Percentiles rank a stretch among this genome's conserved stretches.
phyloP scores from a whole-genome alignment of 345 rosid species.

The Populus simonii region DNA sequence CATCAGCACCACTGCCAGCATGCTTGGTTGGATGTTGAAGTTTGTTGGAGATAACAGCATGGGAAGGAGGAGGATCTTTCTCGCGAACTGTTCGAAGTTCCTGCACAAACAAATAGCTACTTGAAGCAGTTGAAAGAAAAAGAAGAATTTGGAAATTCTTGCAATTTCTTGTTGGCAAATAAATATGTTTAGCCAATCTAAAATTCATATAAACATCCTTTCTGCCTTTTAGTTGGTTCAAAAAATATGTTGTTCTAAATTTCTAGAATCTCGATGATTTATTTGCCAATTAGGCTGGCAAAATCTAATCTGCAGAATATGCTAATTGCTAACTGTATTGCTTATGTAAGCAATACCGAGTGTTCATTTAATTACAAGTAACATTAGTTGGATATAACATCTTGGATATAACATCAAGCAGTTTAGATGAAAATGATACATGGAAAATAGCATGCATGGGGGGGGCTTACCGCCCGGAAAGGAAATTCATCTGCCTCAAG shows the following conservation, averaged over 20 bases:
- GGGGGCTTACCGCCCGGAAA: slow-evolving; percentile 69
- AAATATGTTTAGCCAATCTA: no score
- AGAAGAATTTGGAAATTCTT: background rate
- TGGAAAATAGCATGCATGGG: background rate
- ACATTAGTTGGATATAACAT: background rate
- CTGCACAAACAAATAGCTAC: slow-evolving; percentile 23
- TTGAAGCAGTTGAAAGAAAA: background rate
- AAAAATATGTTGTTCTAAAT: background rate
- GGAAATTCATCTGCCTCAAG: slow-evolving; percentile 93
- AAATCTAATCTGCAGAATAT: background rate
- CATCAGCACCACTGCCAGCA: background rate
- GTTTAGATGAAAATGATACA: background rate
- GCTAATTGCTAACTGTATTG: background rate
- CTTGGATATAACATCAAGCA: background rate
- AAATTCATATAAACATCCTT: no score
- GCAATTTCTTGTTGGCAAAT: background rate
- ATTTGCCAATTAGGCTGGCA: background rate
- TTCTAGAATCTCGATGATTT: background rate
- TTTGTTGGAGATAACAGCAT: slow-evolving; percentile 11
- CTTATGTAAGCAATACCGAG: background rate
- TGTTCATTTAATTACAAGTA: background rate
- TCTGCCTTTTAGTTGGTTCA: background rate
- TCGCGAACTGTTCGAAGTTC: slow-evolving; percentile 44
- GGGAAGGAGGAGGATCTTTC: slow-evolving; percentile 30
- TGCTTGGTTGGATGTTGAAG: slow-evolving; percentile 20